Evolutionary conservation across 192 early-diverging fungal genomes (phyloP).

Genomic region (Funneliformis geosporum): DNA sequence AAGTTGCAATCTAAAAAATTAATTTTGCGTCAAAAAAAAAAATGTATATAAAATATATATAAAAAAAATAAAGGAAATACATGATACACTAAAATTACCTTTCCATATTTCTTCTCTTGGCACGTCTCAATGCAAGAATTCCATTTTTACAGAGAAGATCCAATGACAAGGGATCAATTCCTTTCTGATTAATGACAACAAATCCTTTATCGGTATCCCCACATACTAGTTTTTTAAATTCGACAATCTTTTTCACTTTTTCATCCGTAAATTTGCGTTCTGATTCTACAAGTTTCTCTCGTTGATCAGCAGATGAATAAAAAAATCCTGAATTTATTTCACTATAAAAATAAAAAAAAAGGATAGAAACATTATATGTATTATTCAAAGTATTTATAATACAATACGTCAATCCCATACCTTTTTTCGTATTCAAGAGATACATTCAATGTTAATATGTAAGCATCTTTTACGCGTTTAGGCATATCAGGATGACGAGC

Average conservation of each 20-base stretch:
- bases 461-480: constrained; percentile 88
- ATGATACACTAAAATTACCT: constrained; percentile 43
- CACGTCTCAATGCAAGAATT: constrained; percentile 92
- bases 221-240: constrained; percentile 96
- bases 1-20: constrained; percentile 67
- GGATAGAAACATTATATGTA: constrained; percentile 37
- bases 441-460: constrained; percentile 93
- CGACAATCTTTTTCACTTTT: constrained; percentile 91
- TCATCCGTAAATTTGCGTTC: constrained; percentile 96
- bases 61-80: neutral
- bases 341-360: constrained; percentile 32
- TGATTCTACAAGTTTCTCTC: constrained; percentile 97
- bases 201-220: constrained; percentile 83
- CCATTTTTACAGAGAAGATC: constrained; percentile 95
- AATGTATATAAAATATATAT: no score
- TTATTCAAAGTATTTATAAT: constrained; percentile 6
- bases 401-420: constrained; percentile 44
- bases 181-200: constrained; percentile 99
- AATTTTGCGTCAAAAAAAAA: neutral
- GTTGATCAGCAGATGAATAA: constrained; percentile 96
- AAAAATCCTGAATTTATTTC: constrained; percentile 99
- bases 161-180: constrained; percentile 96
- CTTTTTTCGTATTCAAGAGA: constrained; percentile 99
- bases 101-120: constrained; percentile 99
- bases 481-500: constrained; percentile 99